Base-by-base conservation (phyloP, 1,284 basidiomycete genomes). In the Ustilago vetiveriae region DNA sequence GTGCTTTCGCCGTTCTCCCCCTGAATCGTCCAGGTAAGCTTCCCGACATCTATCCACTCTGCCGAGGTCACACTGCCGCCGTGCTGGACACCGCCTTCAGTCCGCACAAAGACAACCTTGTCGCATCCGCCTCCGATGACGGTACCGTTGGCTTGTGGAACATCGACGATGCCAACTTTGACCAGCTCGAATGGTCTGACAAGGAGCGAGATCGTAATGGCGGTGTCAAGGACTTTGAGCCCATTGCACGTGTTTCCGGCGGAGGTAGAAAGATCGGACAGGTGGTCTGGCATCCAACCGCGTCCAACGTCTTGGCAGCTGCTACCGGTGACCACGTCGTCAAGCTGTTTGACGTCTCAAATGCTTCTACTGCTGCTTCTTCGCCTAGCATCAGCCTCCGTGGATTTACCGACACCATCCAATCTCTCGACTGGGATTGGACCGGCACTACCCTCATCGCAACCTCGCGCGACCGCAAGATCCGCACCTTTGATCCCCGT, bases 11-110 rank as follows among this genome's bases (percentile, higher is more conserved):
- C 19, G 89, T 98, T 77, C 85, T 97, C 11, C 95, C 95, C 0
- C 85, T 92, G 29, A 69, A 76, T 30, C 57, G 71, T 16, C 78
- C 80, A 1, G 83, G 84, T 47, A 84, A 94, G 83, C 87, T 98
- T 27, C 94, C 94, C 3, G 95, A 98, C 80, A 87, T 91, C 74
- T 88, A 97, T 50, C 95, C 95, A 0, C 88, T 98, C 43, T 93
- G 92, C 22, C 89, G 95, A 56, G 91, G 90, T 27, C 87, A 88
- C 79, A 89, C 89, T 7, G 91, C 89, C 0, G 84, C 90, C 30
- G 91, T 93, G n/a, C 90, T 98, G 46, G 95, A 98, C 83, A 98
- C 95, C 0, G 92, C 92, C 75, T 98, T 94, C 92, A 93, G 91
- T 1, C 94, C 94, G 1, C 94, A 96, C 82, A 90, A 94, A 81